phyloP scores from a whole-genome alignment of 352 stramenopile species.

The Globisporangium heterothallicum region DNA sequence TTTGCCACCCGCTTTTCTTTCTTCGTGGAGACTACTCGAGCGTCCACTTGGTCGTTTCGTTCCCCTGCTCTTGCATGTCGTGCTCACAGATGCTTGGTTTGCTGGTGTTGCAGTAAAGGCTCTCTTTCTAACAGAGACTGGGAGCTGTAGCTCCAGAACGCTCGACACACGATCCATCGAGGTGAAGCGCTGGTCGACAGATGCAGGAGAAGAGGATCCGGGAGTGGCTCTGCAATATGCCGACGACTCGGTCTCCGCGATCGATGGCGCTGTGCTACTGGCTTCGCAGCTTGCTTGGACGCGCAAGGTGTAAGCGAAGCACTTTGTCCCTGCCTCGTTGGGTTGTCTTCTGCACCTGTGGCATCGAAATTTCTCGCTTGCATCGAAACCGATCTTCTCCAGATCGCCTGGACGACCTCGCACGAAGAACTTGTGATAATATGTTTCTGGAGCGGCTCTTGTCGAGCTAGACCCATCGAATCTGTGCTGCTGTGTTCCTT shows the following conservation, averaged over 20 bases:
- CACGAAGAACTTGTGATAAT: slow-evolving; percentile 9
- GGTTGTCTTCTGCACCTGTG: slow-evolving; percentile 8
- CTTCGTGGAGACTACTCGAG: no score
- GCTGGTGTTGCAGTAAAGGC: no score
- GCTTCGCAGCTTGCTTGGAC: not conserved
- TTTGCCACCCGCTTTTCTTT: no score
- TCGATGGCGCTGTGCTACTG: no score
- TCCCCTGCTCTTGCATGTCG: no score
- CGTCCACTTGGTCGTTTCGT: no score
- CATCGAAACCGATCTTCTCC: slow-evolving; percentile 8
- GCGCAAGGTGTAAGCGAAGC: slow-evolving; percentile 1
- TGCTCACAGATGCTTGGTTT: no score
- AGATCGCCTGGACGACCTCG: slow-evolving; percentile 1
- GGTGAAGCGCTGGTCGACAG: not conserved
- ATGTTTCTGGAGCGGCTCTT: not conserved
- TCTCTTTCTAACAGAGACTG: not conserved
- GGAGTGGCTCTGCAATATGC: no score
- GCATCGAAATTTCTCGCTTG: slow-evolving; percentile 10
- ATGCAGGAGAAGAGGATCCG: not conserved
- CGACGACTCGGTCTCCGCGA: not conserved
- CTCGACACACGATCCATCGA: not conserved
- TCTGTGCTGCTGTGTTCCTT: not conserved
- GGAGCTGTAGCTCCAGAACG: not conserved
- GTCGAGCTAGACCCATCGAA: no score
- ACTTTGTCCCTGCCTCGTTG: slow-evolving; percentile 10